A percentile compares a stretch with the other conserved stretches of the same genome.
phyloP scores from a whole-genome alignment of 768 basidiomycete genomes.

The Leccinellum rugosiceps region DNA sequence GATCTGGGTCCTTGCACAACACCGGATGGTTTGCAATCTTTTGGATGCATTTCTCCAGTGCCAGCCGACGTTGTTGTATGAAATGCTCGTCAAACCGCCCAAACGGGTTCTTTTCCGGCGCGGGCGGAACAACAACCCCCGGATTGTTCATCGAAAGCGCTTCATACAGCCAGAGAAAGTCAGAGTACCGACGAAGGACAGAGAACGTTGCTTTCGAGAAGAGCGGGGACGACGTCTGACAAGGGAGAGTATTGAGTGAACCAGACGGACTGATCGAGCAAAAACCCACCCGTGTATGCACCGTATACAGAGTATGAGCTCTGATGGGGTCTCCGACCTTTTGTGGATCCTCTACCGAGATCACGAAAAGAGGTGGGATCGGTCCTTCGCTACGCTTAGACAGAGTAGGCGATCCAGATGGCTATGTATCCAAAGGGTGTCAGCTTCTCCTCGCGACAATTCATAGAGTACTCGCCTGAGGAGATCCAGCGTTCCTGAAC shows the following conservation, averaged over 20 bases:
- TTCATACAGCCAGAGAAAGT: conserved; percentile 96
- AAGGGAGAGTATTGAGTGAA: neutral
- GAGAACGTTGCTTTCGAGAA: conserved; percentile 85
- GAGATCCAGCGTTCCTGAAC: conserved; percentile 29
- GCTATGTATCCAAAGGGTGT: conserved; percentile 7
- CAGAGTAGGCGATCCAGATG: conserved; percentile 12
- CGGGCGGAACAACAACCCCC: conserved; percentile 94
- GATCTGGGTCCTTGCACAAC: conserved; percentile 80
- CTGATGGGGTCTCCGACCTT: conserved; percentile 96
- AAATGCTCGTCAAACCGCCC: conserved; percentile 93
- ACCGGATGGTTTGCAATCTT: conserved; percentile 94
- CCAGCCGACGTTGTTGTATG: conserved; percentile 78
- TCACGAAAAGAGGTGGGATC: conserved; percentile 70
- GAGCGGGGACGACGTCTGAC: conserved; percentile 78
- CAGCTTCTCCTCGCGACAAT: neutral
- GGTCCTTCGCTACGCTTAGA: conserved; percentile 38
- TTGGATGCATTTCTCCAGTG: conserved; percentile 85
- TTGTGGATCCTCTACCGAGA: conserved; percentile 96
- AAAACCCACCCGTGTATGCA: conserved; percentile 72
- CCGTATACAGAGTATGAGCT: conserved; percentile 94
- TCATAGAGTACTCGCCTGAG: conserved; percentile 13
- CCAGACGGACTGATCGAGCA: neutral
- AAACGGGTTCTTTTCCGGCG: conserved; percentile 92
- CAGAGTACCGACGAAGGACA: conserved; percentile 94
- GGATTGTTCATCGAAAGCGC: conserved; percentile 87